Percentiles rank a stretch among this genome's conserved stretches.
These are phyloP conservation scores for Zymoseptoria tritici DNA, from an alignment of 2,329 filamentous ascomycete genomes.

Conservation along the genomic window DNA sequence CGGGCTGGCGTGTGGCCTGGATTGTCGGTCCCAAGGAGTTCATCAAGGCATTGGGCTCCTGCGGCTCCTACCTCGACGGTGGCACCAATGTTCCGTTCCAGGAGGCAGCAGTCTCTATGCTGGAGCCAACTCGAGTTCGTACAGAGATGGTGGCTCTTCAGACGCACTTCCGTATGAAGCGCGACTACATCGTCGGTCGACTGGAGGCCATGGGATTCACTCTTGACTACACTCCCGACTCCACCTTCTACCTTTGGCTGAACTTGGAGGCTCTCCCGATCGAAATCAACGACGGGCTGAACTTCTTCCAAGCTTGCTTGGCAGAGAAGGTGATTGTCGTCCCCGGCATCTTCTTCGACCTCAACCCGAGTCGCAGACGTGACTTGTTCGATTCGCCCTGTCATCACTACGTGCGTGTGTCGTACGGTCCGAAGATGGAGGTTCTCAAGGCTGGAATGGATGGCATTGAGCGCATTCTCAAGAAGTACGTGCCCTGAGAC, in stretches of 20 bases:
- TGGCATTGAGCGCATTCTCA: slow-evolving; percentile 74
- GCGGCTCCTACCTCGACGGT: slow-evolving; percentile 88
- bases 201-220: slow-evolving; percentile 80
- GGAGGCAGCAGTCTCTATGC: slow-evolving; percentile 84
- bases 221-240: slow-evolving; percentile 72
- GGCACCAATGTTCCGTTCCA: slow-evolving; percentile 94
- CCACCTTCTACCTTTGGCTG: slow-evolving; percentile 88
- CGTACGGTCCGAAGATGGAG: slow-evolving; percentile 77
- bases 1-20: slow-evolving; percentile 95
- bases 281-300: slow-evolving; percentile 84
- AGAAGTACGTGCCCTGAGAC: slow-evolving; percentile 45
- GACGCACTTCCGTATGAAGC: slow-evolving; percentile 82
- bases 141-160: slow-evolving; percentile 86
- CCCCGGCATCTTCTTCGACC: slow-evolving; percentile 94
- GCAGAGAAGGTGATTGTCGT: slow-evolving; percentile 95
- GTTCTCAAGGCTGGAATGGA: slow-evolving; percentile 71
- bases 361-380: slow-evolving; percentile 81
- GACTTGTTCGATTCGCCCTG: slow-evolving; percentile 93
- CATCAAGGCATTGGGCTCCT: slow-evolving; percentile 85
- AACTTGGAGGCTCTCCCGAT: slow-evolving; percentile 59
- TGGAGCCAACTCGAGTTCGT: slow-evolving; percentile 74
- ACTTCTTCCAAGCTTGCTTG: slow-evolving; percentile 93
- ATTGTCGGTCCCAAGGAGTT: slow-evolving; percentile 94
- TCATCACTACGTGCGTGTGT: slow-evolving; percentile 80
- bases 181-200: slow-evolving; percentile 78